phyloP scores from a whole-genome alignment of 176 grass and related monocot genomes.

The Dendrocalamus sinicus region DNA sequence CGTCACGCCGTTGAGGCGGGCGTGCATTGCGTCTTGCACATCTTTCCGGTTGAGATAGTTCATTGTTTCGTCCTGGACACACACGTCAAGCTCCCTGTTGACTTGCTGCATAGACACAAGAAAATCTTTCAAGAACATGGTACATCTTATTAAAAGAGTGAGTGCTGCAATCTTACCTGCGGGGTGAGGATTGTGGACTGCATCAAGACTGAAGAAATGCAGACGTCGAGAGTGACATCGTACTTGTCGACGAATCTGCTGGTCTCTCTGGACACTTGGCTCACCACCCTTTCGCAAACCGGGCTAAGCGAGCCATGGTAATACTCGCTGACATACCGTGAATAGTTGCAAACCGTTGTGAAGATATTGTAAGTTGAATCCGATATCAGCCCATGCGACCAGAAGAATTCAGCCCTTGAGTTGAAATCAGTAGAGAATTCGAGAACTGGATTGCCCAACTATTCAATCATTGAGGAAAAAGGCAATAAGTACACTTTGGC shows the following conservation, averaged over 20 bases:
- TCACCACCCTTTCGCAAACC: constrained; percentile 72
- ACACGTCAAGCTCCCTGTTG: constrained; percentile 81
- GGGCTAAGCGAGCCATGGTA: constrained; percentile 78
- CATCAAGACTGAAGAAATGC: constrained; percentile 73
- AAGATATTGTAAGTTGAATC: constrained; percentile 85
- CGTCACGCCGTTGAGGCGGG: constrained; percentile 59
- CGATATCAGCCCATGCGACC: constrained; percentile 95
- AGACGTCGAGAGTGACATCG: constrained; percentile 89
- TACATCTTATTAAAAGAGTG: background rate
- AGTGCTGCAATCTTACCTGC: constrained; percentile 42
- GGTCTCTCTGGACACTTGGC: constrained; percentile 79
- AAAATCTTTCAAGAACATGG: background rate
- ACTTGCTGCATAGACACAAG: constrained; percentile 43
- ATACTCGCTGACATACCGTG: constrained; percentile 87
- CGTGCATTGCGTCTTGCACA: constrained; percentile 80
- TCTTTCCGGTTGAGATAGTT: constrained; percentile 91
- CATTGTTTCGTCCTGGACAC: constrained; percentile 89
- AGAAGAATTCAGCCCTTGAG: constrained; percentile 94
- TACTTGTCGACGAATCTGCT: constrained; percentile 97
- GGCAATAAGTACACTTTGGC: background rate
- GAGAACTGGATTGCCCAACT: constrained; percentile 93
- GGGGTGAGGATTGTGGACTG: constrained; percentile 73
- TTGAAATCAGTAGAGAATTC: constrained; percentile 97
- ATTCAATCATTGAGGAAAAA: background rate
- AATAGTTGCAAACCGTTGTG: constrained; percentile 85